Conservation (phyloP, 2,329 filamentous ascomycete genomes). For the Berkeleyomyces basicola region DNA sequence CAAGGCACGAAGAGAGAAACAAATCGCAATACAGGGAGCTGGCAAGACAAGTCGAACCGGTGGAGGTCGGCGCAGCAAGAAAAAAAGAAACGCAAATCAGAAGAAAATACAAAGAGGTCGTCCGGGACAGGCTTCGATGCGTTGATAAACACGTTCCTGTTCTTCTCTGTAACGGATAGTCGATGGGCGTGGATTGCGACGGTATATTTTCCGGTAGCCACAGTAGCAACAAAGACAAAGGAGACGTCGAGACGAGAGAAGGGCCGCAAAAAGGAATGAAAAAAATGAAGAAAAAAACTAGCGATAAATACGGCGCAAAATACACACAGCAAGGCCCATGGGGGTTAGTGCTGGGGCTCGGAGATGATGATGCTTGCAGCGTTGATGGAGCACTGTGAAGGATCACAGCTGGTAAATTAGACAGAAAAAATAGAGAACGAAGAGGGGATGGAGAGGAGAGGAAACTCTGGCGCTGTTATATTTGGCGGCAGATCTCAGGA, state of each 20-base stretch:
- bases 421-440: background rate
- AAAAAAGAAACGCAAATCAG: background rate
- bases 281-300: background rate
- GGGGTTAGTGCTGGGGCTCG: background rate
- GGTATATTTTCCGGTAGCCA: background rate
- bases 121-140: background rate
- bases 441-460: background rate
- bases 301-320: background rate
- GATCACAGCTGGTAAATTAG: constrained; percentile 1
- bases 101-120: background rate
- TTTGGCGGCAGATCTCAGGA: no score
- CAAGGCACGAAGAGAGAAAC: background rate
- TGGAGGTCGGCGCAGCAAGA: background rate
- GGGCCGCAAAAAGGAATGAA: background rate
- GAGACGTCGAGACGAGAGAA: background rate
- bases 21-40: constrained; percentile 3
- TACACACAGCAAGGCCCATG: background rate
- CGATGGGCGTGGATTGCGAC: background rate
- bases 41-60: background rate
- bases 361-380: background rate
- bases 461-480: no score
- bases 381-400: background rate
- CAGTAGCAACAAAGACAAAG: background rate
- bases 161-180: background rate
- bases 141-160: constrained; percentile 1